phyloP scores from a whole-genome alignment of 140 eudicot genomes.

The Senecio squalidus region DNA sequence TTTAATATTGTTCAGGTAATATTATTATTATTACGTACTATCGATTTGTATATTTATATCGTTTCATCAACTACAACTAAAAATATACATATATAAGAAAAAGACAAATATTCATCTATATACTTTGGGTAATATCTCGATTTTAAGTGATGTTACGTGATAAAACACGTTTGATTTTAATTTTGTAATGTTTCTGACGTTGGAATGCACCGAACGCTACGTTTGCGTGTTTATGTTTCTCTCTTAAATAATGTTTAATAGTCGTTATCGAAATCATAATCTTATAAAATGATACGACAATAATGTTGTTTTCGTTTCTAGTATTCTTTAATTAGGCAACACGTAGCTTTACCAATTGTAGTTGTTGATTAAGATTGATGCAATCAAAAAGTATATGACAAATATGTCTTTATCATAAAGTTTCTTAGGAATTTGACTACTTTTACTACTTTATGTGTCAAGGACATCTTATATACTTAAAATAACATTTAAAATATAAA shows the following conservation, averaged over 20 bases:
- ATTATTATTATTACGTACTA: too few species aligned
- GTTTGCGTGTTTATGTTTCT: constrained; percentile 27
- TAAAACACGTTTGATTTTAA: constrained; percentile 3
- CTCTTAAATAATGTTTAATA: neutral
- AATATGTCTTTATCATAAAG: constrained; percentile 20
- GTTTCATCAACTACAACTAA: too few species aligned
- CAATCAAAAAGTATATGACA: constrained; percentile 11
- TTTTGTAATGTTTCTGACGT: constrained; percentile 16
- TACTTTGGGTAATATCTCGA: neutral
- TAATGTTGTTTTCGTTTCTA: constrained; percentile 10
- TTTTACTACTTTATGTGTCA: constrained; percentile 18
- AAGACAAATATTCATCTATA: constrained; percentile 2
- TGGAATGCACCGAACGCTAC: constrained; percentile 7
- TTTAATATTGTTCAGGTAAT: constrained; percentile 64
- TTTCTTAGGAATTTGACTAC: constrained; percentile 16
- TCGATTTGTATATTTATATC: too few species aligned
- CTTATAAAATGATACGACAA: constrained; percentile 13
- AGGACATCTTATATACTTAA: neutral
- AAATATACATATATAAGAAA: too few species aligned
- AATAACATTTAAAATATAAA: too few species aligned
- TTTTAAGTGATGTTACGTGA: neutral
- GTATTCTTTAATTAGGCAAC: constrained; percentile 9
- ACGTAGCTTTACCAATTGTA: constrained; percentile 9
- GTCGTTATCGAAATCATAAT: constrained; percentile 14
- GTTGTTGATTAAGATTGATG: neutral